Evolutionary conservation across 164 flowering plant species (phyloP).

Genomic region (Macadamia tetraphylla): DNA sequence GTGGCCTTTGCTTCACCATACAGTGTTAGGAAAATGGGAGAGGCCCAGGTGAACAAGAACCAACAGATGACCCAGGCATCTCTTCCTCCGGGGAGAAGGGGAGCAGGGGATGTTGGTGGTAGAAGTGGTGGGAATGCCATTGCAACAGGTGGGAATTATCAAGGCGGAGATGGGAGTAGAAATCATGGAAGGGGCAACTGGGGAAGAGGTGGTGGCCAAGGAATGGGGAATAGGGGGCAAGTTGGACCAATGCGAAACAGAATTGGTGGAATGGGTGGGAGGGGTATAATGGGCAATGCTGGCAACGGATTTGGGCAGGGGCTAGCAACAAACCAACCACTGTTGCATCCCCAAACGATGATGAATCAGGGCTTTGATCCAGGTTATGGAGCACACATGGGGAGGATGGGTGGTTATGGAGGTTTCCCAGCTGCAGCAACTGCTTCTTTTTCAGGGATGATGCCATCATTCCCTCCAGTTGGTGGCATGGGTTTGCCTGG

Average conservation of each 20-base stretch:
- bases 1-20: slow-evolving; percentile 76
- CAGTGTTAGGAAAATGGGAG: slow-evolving; percentile 76
- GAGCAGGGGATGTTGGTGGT: slow-evolving; percentile 35
- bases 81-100: slow-evolving; percentile 37
- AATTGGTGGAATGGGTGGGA: slow-evolving; percentile 59
- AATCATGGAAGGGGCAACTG: slow-evolving; percentile 69
- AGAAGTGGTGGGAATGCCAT: slow-evolving; percentile 40
- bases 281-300: slow-evolving; percentile 67
- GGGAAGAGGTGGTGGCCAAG: slow-evolving; percentile 63
- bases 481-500: slow-evolving; percentile 77
- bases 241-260: slow-evolving; percentile 62
- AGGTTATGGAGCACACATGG: slow-evolving; percentile 72
- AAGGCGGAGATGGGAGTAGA: slow-evolving; percentile 51
- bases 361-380: slow-evolving; percentile 94
- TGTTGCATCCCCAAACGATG: slow-evolving; percentile 77
- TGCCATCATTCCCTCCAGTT: slow-evolving; percentile 65
- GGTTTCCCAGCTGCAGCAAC: slow-evolving; percentile 65
- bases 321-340: slow-evolving; percentile 49
- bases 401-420: slow-evolving; percentile 68
- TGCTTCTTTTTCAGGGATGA: slow-evolving; percentile 62
- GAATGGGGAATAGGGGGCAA: slow-evolving; percentile 65
- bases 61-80: slow-evolving; percentile 40
- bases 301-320: slow-evolving; percentile 72
- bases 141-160: slow-evolving; percentile 54
- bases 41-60: slow-evolving; percentile 65